These are phyloP conservation scores for Pythium phragmiticola DNA, from an alignment of 352 stramenopile species.

Conservation along the genomic window DNA sequence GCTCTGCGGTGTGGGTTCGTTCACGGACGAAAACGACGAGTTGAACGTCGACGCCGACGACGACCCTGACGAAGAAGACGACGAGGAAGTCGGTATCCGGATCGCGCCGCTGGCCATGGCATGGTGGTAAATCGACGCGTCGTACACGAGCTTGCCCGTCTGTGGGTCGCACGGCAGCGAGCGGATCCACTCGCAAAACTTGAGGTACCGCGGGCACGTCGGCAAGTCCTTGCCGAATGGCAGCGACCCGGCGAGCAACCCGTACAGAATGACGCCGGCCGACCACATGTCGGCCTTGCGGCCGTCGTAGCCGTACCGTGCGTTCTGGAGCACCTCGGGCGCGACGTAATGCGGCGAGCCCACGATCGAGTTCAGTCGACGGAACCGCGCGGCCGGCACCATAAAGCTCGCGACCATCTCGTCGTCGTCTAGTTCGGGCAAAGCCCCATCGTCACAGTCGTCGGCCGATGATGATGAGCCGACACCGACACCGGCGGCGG, in stretches of 20 bases:
- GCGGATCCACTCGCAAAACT: conserved; percentile 92
- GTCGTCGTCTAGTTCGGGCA: conserved; percentile 29
- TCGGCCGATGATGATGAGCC: conserved; percentile 23
- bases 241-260: conserved; percentile 90
- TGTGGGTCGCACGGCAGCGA: conserved; percentile 59
- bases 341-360: conserved; percentile 97
- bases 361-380: conserved; percentile 94
- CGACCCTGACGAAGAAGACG: conserved; percentile 7
- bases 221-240: conserved; percentile 95
- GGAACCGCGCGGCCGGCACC: conserved; percentile 51
- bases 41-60: conserved; percentile 11
- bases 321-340: conserved; percentile 93
- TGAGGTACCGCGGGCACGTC: conserved; percentile 92
- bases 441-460: conserved; percentile 10
- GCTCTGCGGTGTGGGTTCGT: conserved; percentile 10
- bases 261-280: conserved; percentile 92
- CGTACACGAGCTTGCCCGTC: conserved; percentile 65
- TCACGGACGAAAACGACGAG: conserved; percentile 7
- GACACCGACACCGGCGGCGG: conserved; percentile 21
- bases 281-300: conserved; percentile 94
- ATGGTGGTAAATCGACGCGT: conserved; percentile 47
- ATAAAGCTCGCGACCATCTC: conserved; percentile 22
- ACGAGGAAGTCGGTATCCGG: conserved; percentile 25
- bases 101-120: conserved; percentile 9
- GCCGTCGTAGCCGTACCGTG: conserved; percentile 89